Base-by-base conservation (phyloP, 257 asterid species). In the Linderniella brevidens region DNA sequence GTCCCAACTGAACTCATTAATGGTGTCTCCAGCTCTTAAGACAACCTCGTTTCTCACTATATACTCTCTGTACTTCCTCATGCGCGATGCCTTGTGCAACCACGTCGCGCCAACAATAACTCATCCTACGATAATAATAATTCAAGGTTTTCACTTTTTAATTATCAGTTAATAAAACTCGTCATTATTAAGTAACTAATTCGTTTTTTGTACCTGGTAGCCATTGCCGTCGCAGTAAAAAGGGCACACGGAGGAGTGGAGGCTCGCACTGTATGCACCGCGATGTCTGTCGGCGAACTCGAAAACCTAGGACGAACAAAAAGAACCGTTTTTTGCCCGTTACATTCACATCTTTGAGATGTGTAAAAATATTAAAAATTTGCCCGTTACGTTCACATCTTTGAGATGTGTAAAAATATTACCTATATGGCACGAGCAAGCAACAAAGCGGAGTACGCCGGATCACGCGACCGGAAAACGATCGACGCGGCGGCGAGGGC, bases 1-100 rank as follows among this genome's bases (percentile, higher is more conserved):
- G 61, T 78, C 94, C 96, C 96, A 82, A 19, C 96, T 94, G 52
- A 86, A 82, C 69, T 82, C 96, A 60, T 86, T 78, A 60, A 86
- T 76, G 3, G 83, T 72, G 41, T 86, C 96, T 46, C 90, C 90
- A 15, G 94, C 96, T 53, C 94, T 63, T 38, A 86, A 63, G 1
- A 78, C 48, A 3, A 78, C 88, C 73, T 81, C 86, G 65, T 86
- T 86, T 62, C 59, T 60, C 49, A 78, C 80, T 49, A 86, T 86
- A 63, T 81, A 86, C 52, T 86, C 81, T 62, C 88, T 61, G 60
- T 69, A 86, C 52, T 56, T 63, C 14, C 94, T 54, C 65, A 79
- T 66, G 18, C 88, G 62, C 4, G 90, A 68, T 13, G 96, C 96
- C 78, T 81, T 86, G 77, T 78, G 96, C 60, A 86, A 36, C 96